phyloP scores from a whole-genome alignment of 2,329 filamentous ascomycete genomes.

The Penicillium sp. region DNA sequence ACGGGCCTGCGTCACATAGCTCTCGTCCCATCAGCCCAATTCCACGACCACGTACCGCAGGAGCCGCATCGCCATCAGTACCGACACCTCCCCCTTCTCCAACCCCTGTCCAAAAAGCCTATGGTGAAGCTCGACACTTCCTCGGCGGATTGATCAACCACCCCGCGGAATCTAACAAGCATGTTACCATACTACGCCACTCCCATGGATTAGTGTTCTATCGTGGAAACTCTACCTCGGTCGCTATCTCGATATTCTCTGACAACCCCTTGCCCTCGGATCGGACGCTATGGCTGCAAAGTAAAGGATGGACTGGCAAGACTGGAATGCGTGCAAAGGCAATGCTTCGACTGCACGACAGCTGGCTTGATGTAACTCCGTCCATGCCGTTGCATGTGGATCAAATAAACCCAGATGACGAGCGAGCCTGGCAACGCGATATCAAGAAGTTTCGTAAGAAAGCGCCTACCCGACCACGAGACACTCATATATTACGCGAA shows the following conservation, averaged over 20 bases:
- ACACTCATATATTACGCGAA: constrained; percentile 58
- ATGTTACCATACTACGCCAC: constrained; percentile 67
- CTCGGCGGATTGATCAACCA: constrained; percentile 64
- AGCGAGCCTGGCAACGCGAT: constrained; percentile 68
- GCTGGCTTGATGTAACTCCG: constrained; percentile 70
- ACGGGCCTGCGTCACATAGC: constrained; percentile 6
- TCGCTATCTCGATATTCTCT: constrained; percentile 64
- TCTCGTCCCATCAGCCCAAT: constrained; percentile 1
- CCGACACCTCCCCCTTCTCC: constrained; percentile 5
- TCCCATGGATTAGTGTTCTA: constrained; percentile 66
- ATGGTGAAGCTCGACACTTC: constrained; percentile 61
- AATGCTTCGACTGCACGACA: constrained; percentile 57
- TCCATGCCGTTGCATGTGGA: constrained; percentile 46
- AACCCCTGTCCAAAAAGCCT: constrained; percentile 35
- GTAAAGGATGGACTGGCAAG: constrained; percentile 67
- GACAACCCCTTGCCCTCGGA: constrained; percentile 57
- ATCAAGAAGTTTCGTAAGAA: constrained; percentile 64
- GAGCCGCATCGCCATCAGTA: constrained; percentile 3
- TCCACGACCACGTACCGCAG: constrained; percentile 17
- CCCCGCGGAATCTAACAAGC: constrained; percentile 63
- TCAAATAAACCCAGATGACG: constrained; percentile 57
- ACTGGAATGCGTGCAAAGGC: constrained; percentile 67
- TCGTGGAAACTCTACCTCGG: constrained; percentile 62
- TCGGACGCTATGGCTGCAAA: constrained; percentile 66
- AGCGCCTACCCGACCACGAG: constrained; percentile 45